Evolutionary conservation across 805 yeast genomes (phyloP).

Genomic region (Teunomyces barrocoloradensis): DNA sequence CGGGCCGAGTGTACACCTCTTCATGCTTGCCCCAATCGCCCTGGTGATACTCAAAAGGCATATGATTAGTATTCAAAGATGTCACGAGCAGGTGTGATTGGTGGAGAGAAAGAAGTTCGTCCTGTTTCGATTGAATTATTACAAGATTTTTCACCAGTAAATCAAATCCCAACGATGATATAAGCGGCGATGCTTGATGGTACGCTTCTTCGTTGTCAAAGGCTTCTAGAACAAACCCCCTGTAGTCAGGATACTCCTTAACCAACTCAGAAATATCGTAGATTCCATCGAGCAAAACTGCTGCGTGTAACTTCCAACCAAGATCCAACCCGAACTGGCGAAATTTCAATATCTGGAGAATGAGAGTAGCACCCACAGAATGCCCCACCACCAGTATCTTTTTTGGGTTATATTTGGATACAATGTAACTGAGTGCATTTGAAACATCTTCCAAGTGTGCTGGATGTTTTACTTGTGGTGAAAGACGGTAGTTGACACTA

Average conservation of each 20-base stretch:
- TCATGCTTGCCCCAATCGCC: constrained; percentile 62
- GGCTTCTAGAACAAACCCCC: constrained; percentile 57
- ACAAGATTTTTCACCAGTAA: constrained; percentile 17
- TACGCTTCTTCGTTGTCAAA: constrained; percentile 30
- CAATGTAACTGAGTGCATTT: constrained; percentile 36
- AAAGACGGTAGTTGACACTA: constrained; percentile 59
- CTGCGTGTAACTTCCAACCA: neutral
- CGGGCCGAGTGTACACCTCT: constrained; percentile 47
- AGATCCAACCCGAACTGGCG: constrained; percentile 10
- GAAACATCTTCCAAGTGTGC: constrained; percentile 55
- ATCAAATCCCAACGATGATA: neutral
- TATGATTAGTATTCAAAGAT: constrained; percentile 25
- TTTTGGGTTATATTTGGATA: constrained; percentile 15
- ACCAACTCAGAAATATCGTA: constrained; percentile 52
- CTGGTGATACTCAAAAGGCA: constrained; percentile 8
- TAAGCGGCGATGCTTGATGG: constrained; percentile 24
- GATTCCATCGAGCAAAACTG: constrained; percentile 67
- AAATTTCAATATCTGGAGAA: constrained; percentile 48
- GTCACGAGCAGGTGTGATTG: constrained; percentile 46
- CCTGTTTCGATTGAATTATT: constrained; percentile 60
- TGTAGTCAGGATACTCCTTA: constrained; percentile 61
- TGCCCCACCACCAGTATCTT: constrained; percentile 56
- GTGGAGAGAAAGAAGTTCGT: constrained; percentile 56
- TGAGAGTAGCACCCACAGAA: constrained; percentile 75
- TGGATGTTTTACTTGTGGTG: constrained; percentile 65